Percentiles rank a stretch among this genome's conserved stretches.
Conservation (phyloP, 78 protist genomes). For the Dictyostelium discoideum region DNA sequence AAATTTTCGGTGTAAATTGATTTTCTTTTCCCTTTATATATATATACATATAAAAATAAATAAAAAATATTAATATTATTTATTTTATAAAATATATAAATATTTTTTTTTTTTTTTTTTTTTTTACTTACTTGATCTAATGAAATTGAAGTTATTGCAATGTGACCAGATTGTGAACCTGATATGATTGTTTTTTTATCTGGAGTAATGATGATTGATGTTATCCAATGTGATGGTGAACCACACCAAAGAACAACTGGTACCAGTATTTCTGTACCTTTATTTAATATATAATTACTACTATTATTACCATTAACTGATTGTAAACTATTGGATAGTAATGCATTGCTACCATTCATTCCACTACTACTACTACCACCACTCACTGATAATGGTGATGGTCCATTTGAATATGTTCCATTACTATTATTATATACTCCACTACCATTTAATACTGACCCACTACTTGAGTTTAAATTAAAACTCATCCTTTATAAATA, state of each 20-base stretch:
- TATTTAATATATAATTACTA: neutral
- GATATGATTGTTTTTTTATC: slow-evolving; percentile 57
- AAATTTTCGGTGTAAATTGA: slow-evolving; percentile 49
- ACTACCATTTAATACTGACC: neutral
- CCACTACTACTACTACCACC: neutral
- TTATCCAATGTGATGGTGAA: slow-evolving; percentile 72
- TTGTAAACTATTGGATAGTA: neutral
- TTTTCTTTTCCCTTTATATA: slow-evolving; percentile 61
- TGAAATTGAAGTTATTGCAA: slow-evolving; percentile 48
- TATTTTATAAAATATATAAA: neutral
- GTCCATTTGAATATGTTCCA: neutral
- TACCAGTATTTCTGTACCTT: slow-evolving; percentile 30
- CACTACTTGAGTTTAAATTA: neutral
- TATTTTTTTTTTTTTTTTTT: neutral
- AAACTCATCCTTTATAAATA: neutral
- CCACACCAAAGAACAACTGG: slow-evolving; percentile 81
- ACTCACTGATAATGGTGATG: neutral
- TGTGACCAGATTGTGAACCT: slow-evolving; percentile 71
- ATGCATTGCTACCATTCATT: neutral
- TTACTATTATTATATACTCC: neutral
- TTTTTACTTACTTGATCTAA: slow-evolving; percentile 31
- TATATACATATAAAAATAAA: no score
- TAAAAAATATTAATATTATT: no score
- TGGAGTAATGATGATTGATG: slow-evolving; percentile 61
- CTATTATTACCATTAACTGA: neutral